phyloP scores from a whole-genome alignment of 2,329 filamentous ascomycete genomes.

The Didymella lethalis region DNA sequence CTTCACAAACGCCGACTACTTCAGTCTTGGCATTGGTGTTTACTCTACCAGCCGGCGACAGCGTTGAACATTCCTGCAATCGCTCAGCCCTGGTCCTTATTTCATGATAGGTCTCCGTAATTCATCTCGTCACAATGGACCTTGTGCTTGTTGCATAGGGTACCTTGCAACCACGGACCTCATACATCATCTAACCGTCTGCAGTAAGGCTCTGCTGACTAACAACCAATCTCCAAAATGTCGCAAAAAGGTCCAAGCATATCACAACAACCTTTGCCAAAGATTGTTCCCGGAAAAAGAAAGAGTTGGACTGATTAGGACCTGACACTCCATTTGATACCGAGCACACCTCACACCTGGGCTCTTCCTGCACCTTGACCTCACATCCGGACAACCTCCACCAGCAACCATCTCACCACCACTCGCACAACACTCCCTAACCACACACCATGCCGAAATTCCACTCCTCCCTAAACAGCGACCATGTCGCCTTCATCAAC shows the following conservation, averaged over 20 bases:
- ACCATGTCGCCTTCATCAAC: constrained; percentile 70
- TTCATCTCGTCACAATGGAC: too few relatives aligned
- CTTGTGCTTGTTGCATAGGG: not conserved
- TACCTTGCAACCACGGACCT: not conserved
- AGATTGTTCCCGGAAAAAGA: not conserved
- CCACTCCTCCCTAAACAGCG: constrained; percentile 62
- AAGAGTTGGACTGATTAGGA: not conserved
- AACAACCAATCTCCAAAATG: constrained; percentile 17
- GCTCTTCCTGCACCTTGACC: not conserved
- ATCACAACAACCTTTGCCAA: not conserved
- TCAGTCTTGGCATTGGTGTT: constrained; percentile 9
- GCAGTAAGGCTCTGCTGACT: constrained; percentile 20
- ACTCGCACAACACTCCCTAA: not conserved
- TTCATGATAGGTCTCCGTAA: too few relatives aligned
- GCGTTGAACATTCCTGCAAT: not conserved
- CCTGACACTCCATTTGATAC: not conserved
- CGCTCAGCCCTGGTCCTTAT: not conserved
- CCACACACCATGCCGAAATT: constrained; percentile 64
- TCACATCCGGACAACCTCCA: not conserved
- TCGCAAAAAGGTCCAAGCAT: constrained; percentile 13
- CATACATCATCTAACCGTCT: constrained; percentile 8
- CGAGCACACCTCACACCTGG: not conserved
- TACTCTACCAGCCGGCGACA: too few relatives aligned
- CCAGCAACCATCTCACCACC: not conserved
- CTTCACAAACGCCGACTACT: constrained; percentile 10